Conservation (phyloP, 2,329 filamentous ascomycete genomes). For the Aspergillus nomiae region DNA sequence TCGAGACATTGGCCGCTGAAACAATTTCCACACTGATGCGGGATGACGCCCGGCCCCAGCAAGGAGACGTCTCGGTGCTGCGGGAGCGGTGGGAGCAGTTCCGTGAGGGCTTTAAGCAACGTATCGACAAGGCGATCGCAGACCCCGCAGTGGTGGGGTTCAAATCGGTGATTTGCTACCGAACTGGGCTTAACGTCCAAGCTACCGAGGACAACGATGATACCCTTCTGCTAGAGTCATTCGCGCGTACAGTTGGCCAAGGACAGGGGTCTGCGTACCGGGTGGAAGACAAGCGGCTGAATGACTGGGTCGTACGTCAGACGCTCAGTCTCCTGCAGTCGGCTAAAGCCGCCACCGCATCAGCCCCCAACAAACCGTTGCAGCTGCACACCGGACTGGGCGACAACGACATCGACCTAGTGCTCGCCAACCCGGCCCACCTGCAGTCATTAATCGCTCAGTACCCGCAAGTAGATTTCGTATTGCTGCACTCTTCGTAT, state of each 20-base stretch:
- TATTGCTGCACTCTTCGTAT: conserved; percentile 78
- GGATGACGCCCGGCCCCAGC: conserved; percentile 32
- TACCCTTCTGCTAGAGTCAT: conserved; percentile 26
- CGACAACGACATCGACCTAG: conserved; percentile 73
- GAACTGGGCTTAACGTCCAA: conserved; percentile 70
- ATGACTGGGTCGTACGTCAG: conserved; percentile 68
- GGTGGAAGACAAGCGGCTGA: conserved; percentile 65
- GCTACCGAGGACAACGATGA: conserved; percentile 48
- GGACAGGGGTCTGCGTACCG: conserved; percentile 32
- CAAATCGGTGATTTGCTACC: conserved; percentile 82
- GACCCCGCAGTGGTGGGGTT: conserved; percentile 74
- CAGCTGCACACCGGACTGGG: conserved; percentile 85
- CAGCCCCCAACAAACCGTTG: conserved; percentile 65
- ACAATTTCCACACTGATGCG: conserved; percentile 55
- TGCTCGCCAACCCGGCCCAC: conserved; percentile 71
- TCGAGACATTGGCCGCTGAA: conserved; percentile 70
- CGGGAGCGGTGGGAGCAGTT: conserved; percentile 25
- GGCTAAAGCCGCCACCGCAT: conserved; percentile 31
- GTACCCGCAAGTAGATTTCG: conserved; percentile 71
- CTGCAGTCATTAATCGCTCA: conserved; percentile 72
- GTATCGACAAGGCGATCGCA: conserved; percentile 59
- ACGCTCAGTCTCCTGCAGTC: conserved; percentile 61
- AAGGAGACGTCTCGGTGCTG: conserved; percentile 25
- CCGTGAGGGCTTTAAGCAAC: conserved; percentile 30
- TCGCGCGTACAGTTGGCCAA: conserved; percentile 30